Evolutionary conservation across 1,139 yeast species (phyloP).

Genomic region (Sugiyamaella paludigena): DNA sequence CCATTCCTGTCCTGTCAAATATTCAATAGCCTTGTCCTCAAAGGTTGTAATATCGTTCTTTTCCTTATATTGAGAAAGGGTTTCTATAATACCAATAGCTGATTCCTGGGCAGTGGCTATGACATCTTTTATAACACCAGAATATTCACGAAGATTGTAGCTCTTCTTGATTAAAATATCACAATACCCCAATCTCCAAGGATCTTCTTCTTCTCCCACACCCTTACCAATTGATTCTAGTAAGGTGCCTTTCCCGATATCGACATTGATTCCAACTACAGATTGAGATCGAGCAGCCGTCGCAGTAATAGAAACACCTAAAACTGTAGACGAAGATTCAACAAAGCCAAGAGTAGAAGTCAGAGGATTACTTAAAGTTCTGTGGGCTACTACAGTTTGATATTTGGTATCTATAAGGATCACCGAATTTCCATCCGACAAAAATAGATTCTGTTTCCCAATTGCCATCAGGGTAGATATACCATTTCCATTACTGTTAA

Average conservation of each 20-base stretch:
- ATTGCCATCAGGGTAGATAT: conserved; percentile 34
- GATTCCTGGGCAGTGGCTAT: conserved; percentile 20
- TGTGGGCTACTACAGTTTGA: conserved; percentile 40
- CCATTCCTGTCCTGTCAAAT: conserved; percentile 32
- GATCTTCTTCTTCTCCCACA: conserved; percentile 19
- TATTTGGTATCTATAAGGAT: conserved; percentile 45
- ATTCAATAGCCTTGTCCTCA: conserved; percentile 30
- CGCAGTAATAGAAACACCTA: conserved; percentile 2
- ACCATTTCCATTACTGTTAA: neutral
- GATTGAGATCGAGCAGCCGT: conserved; percentile 2
- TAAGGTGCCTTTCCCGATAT: conserved; percentile 68
- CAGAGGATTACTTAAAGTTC: conserved; percentile 1
- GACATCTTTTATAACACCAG: conserved; percentile 26
- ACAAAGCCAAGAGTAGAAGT: conserved; percentile 3
- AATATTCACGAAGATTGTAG: conserved; percentile 23
- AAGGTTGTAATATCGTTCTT: conserved; percentile 24
- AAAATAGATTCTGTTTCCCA: conserved; percentile 38
- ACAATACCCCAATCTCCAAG: conserved; percentile 22
- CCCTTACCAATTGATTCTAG: conserved; percentile 74
- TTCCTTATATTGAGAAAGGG: conserved; percentile 29
- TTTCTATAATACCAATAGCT: conserved; percentile 28
- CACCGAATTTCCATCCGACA: conserved; percentile 38
- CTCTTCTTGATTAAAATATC: conserved; percentile 29
- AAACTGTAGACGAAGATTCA: conserved; percentile 8
- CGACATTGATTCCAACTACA: conserved; percentile 47